These are phyloP conservation scores for Apiospora pterosperma DNA, from an alignment of 2,329 filamentous ascomycete species.

Conservation along the genomic window DNA sequence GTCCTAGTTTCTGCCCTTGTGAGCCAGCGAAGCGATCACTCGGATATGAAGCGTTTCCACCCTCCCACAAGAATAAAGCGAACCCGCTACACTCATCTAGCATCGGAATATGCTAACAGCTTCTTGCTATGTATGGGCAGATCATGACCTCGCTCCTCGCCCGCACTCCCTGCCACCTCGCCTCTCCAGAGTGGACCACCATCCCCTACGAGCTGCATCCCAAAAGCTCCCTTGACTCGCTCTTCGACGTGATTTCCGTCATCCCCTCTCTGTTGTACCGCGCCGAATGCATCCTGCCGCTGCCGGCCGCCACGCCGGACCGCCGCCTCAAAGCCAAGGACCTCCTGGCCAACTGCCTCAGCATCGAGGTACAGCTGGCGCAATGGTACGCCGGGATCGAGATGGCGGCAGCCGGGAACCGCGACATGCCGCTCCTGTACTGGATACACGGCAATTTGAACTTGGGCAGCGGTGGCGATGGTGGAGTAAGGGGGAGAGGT, in stretches of 20 bases:
- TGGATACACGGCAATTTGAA: conserved; percentile 32
- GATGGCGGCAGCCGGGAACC: conserved; percentile 16
- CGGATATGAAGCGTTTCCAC: too few species aligned
- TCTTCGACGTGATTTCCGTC: conserved; percentile 48
- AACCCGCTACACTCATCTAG: too few species aligned
- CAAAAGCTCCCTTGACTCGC: conserved; percentile 46
- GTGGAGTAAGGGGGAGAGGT: not conserved
- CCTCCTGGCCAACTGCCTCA: conserved; percentile 44
- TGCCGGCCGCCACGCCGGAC: conserved; percentile 14
- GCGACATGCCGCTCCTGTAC: conserved; percentile 30
- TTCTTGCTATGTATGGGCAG: conserved; percentile 22
- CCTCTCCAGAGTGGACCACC: conserved; percentile 47
- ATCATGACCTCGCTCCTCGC: conserved; percentile 46
- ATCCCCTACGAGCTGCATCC: conserved; percentile 50
- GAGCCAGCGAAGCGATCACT: too few species aligned
- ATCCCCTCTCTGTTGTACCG: conserved; percentile 45
- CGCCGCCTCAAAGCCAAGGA: conserved; percentile 45
- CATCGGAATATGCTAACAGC: not conserved
- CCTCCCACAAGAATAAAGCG: too few species aligned
- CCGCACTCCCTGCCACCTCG: conserved; percentile 48
- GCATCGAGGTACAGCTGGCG: conserved; percentile 44
- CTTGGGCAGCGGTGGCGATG: not conserved
- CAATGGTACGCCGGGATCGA: conserved; percentile 40
- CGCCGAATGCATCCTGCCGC: conserved; percentile 38
- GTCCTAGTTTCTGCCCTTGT: too few species aligned